These are phyloP conservation scores for Tylopilus sp. DNA, from an alignment of 768 basidiomycete genomes.

Conservation along the genomic window DNA sequence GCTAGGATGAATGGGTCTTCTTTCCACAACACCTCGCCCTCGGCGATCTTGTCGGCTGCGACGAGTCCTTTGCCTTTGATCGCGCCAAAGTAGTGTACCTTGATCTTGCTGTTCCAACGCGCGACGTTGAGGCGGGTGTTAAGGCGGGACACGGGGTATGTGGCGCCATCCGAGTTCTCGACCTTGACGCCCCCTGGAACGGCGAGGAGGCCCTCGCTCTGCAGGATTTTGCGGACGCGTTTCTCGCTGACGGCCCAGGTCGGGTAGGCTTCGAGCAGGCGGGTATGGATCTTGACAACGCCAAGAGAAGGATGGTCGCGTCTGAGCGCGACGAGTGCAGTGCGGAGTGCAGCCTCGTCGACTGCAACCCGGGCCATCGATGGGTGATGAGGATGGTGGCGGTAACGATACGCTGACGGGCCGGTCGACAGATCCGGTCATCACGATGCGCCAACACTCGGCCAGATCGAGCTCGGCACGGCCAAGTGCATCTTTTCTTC, in stretches of 20 bases:
- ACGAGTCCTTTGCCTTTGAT: conserved; percentile 83
- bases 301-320: conserved; percentile 60
- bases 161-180: no score
- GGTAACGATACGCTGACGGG: neutral
- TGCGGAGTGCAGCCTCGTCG: conserved; percentile 57
- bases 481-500: no score
- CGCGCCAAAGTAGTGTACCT: conserved; percentile 63
- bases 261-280: conserved; percentile 55
- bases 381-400: neutral
- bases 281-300: conserved; percentile 64
- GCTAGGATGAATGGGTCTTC: conserved; percentile 80
- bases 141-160: conserved; percentile 60
- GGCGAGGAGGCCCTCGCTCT: conserved; percentile 53
- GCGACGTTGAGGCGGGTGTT: conserved; percentile 60
- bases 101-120: conserved; percentile 61
- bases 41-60: conserved; percentile 59
- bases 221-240: conserved; percentile 68
- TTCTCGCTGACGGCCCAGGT: conserved; percentile 85
- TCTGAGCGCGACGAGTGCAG: conserved; percentile 53
- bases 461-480: no score
- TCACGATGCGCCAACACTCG: no score
- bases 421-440: neutral
- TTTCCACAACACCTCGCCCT: conserved; percentile 79
- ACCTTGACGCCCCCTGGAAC: no score
- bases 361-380: conserved; percentile 17